Evolutionary conservation across 1,284 basidiomycete species (phyloP), one percentile per base, ranked within the genome.

Genomic region (Amylostereum areolatum): DNA sequence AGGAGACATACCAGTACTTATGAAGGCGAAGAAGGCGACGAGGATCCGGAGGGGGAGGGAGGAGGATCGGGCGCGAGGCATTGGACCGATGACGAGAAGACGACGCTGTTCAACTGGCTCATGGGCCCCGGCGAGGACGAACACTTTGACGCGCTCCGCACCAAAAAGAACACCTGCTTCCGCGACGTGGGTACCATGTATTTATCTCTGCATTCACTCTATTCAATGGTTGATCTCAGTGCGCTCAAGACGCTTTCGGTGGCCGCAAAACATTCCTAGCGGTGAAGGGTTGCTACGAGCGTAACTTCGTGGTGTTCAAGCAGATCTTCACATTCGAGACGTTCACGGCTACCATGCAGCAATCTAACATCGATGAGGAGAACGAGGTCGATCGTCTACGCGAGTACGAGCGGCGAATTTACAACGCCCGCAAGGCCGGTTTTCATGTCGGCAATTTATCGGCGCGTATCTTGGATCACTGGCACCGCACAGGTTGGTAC

Each of bases 41-140:
- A 46, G 8, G 55, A 54, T 10, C 49, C 41, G 18, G 52, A 45
- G 25, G 55, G 50, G 9, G 57, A 48, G n/a, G 50, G 48, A 10
- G 49, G 45, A 10, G 48, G 45, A 24, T 32, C 52, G 49, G 85
- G 85, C 25, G 83, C 85, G 2, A 86, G 88, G 56, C 85, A 88
- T 57, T 88, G 85, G 85, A 84, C 84, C 0, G 85, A 88, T 60
- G 83, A 85, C 11, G 85, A 88, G 61, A 88, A 86, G 65, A 74
- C 81, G 5, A 79, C 74, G 53, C 67, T 88, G 42, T 88, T 88
- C 63, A 75, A 67, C 33, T 88, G 85, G 85, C 73, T 89, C 47
- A 83, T 88, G 77, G 82, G 76, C 12, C 65, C 65, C 10, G 72
- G 72, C n/a, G 75, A 80, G 57, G 84, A 89, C 59, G 82, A 85